Percentiles rank a stretch among this genome's conserved stretches.
phyloP scores from a whole-genome alignment of 2,329 filamentous ascomycete genomes.

The Aspergillus sclerotialis region DNA sequence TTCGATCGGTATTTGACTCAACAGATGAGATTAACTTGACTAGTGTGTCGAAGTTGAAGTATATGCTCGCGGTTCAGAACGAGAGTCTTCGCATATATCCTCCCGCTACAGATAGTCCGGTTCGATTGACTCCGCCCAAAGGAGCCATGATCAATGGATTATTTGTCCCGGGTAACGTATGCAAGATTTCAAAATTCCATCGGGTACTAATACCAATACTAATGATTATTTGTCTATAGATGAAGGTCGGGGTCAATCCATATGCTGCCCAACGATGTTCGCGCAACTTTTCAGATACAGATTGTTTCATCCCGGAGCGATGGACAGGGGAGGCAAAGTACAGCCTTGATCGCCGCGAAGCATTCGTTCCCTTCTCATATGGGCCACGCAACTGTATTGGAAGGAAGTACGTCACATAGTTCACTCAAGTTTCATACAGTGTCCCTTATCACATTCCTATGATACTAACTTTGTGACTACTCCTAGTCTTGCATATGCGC shows the following conservation, averaged over 20 bases:
- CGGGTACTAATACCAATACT: neutral
- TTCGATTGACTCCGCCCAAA: conserved; percentile 12
- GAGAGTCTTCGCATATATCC: conserved; percentile 37
- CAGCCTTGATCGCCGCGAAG: conserved; percentile 12
- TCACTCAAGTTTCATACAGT: too few relatives aligned
- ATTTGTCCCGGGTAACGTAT: conserved; percentile 15
- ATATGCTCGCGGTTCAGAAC: conserved; percentile 34
- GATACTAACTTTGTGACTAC: neutral
- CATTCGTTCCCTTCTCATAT: conserved; percentile 43
- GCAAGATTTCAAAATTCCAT: neutral
- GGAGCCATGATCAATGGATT: conserved; percentile 13
- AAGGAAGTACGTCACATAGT: conserved; percentile 28
- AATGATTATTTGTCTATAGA: conserved; percentile 9
- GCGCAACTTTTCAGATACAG: conserved; percentile 38
- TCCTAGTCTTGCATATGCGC: conserved; percentile 43
- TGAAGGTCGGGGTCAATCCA: conserved; percentile 33
- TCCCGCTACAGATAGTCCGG: conserved; percentile 16
- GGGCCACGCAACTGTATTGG: conserved; percentile 47
- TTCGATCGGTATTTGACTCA: conserved; percentile 27
- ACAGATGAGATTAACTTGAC: conserved; percentile 31
- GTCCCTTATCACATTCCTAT: conserved; percentile 6
- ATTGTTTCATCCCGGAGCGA: conserved; percentile 41
- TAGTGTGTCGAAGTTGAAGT: conserved; percentile 21
- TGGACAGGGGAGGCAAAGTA: conserved; percentile 25
- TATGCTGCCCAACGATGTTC: conserved; percentile 41